These are phyloP conservation scores for Chrysoporthe cubensis DNA, from an alignment of 2,329 filamentous ascomycete species.

Conservation along the genomic window DNA sequence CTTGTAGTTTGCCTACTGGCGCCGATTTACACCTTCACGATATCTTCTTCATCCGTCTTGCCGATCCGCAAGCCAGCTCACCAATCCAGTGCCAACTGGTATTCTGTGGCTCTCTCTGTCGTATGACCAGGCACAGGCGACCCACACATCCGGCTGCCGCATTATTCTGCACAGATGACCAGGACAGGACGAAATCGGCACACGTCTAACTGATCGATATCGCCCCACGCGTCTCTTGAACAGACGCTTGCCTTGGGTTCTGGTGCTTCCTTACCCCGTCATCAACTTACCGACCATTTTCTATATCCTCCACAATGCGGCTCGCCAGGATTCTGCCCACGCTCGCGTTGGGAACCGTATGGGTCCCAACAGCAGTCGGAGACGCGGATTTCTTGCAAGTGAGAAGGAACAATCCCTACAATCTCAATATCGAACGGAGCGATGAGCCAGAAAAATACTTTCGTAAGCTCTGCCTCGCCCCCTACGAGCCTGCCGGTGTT, in stretches of 20 bases:
- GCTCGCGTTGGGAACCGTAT: constrained; percentile 26
- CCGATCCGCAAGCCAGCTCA: neutral
- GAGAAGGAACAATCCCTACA: constrained; percentile 34
- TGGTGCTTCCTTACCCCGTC: neutral
- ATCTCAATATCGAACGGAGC: constrained; percentile 27
- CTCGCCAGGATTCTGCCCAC: constrained; percentile 23
- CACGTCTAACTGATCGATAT: neutral
- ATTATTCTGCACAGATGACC: neutral
- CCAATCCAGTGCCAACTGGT: neutral
- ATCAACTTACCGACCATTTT: too few relatives aligned
- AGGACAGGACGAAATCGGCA: constrained; percentile 1
- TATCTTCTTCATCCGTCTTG: neutral
- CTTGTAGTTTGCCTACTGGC: neutral
- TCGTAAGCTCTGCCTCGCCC: constrained; percentile 35
- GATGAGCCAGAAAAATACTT: constrained; percentile 40
- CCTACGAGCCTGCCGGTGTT: neutral
- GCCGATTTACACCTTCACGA: neutral
- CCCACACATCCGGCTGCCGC: constrained; percentile 1
- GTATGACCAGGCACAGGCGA: neutral
- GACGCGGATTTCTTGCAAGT: constrained; percentile 32
- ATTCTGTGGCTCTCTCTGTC: neutral
- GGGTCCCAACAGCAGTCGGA: constrained; percentile 11
- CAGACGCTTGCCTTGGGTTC: neutral
- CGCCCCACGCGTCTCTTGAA: neutral
- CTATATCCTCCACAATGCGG: constrained; percentile 26